A percentile compares a stretch with the other conserved stretches of the same genome.
Conservation (phyloP, 1,284 basidiomycete genomes). For the Paramarasmius palmivorus region DNA sequence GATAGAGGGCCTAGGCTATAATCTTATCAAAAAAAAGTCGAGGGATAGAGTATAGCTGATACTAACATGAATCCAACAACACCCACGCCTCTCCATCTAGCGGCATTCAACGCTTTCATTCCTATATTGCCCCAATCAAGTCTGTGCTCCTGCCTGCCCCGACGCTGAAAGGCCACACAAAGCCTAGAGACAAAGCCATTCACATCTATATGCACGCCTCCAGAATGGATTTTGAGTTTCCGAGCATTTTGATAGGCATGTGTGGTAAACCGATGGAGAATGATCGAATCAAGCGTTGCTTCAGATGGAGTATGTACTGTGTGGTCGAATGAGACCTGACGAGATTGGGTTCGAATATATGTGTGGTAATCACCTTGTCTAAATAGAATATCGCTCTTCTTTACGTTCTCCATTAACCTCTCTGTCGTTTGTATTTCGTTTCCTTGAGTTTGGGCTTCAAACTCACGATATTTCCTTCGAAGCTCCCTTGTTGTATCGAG, state of each 20-base stretch:
- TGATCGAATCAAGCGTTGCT: constrained; percentile 77
- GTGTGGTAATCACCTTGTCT: constrained; percentile 42
- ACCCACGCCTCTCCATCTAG: constrained; percentile 73
- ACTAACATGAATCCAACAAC: constrained; percentile 79
- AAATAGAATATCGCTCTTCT: constrained; percentile 60
- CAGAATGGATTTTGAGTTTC: constrained; percentile 78
- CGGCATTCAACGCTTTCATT: constrained; percentile 67
- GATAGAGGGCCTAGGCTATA: constrained; percentile 78
- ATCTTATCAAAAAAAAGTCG: no score
- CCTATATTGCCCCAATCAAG: constrained; percentile 79
- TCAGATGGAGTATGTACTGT: constrained; percentile 78
- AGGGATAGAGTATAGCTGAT: no score
- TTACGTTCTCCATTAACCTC: constrained; percentile 53
- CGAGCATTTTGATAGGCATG: constrained; percentile 79
- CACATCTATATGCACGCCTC: constrained; percentile 81
- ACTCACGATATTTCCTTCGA: constrained; percentile 67
- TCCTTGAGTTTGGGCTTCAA: constrained; percentile 50
- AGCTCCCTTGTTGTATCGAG: constrained; percentile 71
- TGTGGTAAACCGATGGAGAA: constrained; percentile 70
- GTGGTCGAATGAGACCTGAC: neutral
- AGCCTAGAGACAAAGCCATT: constrained; percentile 81
- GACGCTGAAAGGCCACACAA: no score
- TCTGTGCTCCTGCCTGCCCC: no score
- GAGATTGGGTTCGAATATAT: neutral
- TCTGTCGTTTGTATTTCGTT: constrained; percentile 60